Conservation (phyloP, 2,329 filamentous ascomycete genomes). For the Neospermospora avenae region DNA sequence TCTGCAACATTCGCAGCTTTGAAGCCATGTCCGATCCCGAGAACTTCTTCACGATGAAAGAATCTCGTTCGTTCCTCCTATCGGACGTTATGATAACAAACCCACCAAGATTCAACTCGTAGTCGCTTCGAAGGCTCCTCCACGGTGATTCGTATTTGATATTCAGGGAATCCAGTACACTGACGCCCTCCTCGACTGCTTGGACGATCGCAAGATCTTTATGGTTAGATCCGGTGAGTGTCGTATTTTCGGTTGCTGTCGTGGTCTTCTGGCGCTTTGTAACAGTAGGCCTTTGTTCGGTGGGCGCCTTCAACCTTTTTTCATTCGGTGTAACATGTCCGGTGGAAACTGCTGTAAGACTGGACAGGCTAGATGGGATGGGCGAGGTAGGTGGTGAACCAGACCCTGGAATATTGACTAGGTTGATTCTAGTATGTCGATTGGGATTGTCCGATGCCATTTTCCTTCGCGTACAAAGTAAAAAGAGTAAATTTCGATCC, state of each 20-base stretch:
- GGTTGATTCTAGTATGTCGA: not conserved
- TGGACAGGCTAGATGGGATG: not conserved
- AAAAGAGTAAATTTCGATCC: not conserved
- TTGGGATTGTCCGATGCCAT: not conserved
- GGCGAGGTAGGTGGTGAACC: not conserved
- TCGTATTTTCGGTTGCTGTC: not conserved
- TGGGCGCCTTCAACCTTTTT: not conserved
- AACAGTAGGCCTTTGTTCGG: not conserved
- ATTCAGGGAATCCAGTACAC: not conserved
- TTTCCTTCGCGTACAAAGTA: not conserved
- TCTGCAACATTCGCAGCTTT: slow-evolving; percentile 15
- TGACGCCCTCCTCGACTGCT: not conserved
- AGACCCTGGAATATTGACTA: not conserved
- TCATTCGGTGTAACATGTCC: not conserved
- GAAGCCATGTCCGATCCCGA: slow-evolving; percentile 6
- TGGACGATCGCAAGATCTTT: not conserved
- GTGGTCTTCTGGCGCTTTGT: not conserved
- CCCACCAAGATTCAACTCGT: slow-evolving; percentile 11
- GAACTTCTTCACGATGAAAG: slow-evolving; percentile 10
- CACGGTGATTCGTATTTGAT: slow-evolving; percentile 9
- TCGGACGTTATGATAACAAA: slow-evolving; percentile 10
- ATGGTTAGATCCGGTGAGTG: not conserved
- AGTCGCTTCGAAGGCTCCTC: slow-evolving; percentile 8
- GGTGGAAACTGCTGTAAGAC: not conserved
- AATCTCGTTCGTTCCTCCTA: slow-evolving; percentile 2